phyloP scores from a whole-genome alignment of 768 basidiomycete species.

The Tulasnella sp. region DNA sequence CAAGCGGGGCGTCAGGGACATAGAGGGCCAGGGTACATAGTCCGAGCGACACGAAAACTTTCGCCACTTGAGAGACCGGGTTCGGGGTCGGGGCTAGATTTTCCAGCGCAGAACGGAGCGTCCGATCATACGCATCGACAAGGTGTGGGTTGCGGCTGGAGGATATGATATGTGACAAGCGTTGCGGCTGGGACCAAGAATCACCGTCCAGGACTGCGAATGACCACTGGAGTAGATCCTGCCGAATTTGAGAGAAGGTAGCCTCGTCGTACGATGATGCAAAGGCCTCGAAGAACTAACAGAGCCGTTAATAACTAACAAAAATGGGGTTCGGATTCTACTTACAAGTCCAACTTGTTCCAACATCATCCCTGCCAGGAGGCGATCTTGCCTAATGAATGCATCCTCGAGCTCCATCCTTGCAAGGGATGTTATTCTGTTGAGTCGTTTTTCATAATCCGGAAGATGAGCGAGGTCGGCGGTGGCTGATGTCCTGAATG shows the following conservation, averaged over 20 bases:
- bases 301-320: not conserved
- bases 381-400: not conserved
- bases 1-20: constrained; percentile 79
- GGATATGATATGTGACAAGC: not conserved
- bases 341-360: constrained; percentile 11
- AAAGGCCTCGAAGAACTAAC: constrained; percentile 6
- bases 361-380: not conserved
- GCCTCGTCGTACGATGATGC: not conserved
- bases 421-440: not conserved
- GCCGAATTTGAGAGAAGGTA: not conserved
- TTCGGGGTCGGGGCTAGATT: not conserved
- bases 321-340: not conserved
- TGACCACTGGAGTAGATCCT: not conserved
- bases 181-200: not conserved
- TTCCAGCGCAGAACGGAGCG: not conserved
- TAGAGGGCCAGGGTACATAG: constrained; percentile 63
- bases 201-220: not conserved
- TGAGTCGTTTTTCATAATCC: not conserved
- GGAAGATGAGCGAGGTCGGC: not conserved
- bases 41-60: constrained; percentile 48
- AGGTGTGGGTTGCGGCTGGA: not conserved
- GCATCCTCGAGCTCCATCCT: not conserved
- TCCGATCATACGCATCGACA: not conserved
- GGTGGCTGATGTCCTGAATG: not conserved
- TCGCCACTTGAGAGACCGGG: not conserved